A percentile compares a stretch with the other conserved stretches of the same genome.
Evolutionary conservation across 2,329 filamentous ascomycete species (phyloP).

Genomic region (Pseudopithomyces chartarum): DNA sequence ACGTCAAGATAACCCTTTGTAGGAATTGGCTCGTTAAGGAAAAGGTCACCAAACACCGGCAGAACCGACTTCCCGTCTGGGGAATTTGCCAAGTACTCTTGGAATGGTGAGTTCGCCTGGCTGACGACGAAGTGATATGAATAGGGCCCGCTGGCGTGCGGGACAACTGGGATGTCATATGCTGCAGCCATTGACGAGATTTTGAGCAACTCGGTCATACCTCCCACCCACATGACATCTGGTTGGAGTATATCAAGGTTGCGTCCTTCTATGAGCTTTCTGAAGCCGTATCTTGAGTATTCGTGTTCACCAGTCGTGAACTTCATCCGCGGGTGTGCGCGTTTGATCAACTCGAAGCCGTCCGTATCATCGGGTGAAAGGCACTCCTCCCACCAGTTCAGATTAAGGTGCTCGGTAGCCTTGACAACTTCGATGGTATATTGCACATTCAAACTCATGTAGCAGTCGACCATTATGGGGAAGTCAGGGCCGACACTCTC

Average conservation of each 20-base stretch:
- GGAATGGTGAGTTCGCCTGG: conserved; percentile 91
- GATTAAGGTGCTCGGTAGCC: conserved; percentile 79
- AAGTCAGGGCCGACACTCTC: conserved; percentile 87
- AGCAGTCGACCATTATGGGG: conserved; percentile 94
- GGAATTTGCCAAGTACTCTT: conserved; percentile 94
- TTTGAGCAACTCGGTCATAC: conserved; percentile 88
- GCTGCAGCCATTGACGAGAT: conserved; percentile 87
- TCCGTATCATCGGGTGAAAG: conserved; percentile 90
- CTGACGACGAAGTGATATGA: conserved; percentile 96
- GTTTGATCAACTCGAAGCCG: conserved; percentile 87
- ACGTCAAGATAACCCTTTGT: conserved; percentile 80
- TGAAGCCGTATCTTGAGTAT: conserved; percentile 92
- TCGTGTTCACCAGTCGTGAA: conserved; percentile 98
- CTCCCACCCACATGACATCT: conserved; percentile 97
- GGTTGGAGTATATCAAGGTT: conserved; percentile 95
- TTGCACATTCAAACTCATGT: conserved; percentile 91
- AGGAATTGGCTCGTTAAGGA: conserved; percentile 88
- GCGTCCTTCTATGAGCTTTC: conserved; percentile 87
- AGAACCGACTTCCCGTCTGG: conserved; percentile 87
- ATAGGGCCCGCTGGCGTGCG: conserved; percentile 92
- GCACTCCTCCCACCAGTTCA: conserved; percentile 98
- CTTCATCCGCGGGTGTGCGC: conserved; percentile 85
- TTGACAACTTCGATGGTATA: conserved; percentile 93
- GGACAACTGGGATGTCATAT: conserved; percentile 92
- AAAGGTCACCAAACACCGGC: conserved; percentile 90